phyloP scores from a whole-genome alignment of 345 rosid genomes.

The Eucalyptus polybractea region DNA sequence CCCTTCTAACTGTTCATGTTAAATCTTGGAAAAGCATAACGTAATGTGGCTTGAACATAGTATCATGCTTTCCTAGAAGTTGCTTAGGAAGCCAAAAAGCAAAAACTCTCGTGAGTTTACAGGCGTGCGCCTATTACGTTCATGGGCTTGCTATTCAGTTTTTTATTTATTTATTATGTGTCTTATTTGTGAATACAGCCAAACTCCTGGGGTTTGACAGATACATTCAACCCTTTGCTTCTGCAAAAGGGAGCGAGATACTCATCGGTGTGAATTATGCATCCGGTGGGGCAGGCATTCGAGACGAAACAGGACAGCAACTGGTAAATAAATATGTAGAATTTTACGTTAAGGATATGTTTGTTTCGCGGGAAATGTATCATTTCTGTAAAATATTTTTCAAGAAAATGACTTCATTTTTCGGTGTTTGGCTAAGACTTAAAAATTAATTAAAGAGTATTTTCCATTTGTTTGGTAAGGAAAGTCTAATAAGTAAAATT shows the following conservation, averaged over 20 bases:
- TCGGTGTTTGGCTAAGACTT: neutral
- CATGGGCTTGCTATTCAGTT: neutral
- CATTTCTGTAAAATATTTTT: too few species aligned
- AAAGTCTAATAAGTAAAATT: neutral
- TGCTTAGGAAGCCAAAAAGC: neutral
- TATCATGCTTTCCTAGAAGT: neutral
- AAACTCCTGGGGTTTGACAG: conserved; percentile 11
- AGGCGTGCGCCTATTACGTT: neutral
- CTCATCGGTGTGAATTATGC: conserved; percentile 33
- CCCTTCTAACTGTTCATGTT: neutral
- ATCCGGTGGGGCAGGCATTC: conserved; percentile 37
- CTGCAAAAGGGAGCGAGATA: neutral
- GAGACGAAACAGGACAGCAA: conserved; percentile 12
- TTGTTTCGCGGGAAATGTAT: too few species aligned
- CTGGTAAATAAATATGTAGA: neutral
- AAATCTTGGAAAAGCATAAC: neutral
- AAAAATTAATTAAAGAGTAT: too few species aligned
- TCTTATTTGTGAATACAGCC: neutral
- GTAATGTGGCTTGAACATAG: neutral
- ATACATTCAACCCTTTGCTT: conserved; percentile 20
- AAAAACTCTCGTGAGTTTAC: neutral
- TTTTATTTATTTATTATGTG: neutral
- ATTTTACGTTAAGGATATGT: neutral
- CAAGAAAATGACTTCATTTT: too few species aligned
- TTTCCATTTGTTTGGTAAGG: neutral